These are phyloP conservation scores for Graphilbum ipis-grandicollis DNA, from an alignment of 2,329 filamentous ascomycete genomes.

Conservation along the genomic window DNA sequence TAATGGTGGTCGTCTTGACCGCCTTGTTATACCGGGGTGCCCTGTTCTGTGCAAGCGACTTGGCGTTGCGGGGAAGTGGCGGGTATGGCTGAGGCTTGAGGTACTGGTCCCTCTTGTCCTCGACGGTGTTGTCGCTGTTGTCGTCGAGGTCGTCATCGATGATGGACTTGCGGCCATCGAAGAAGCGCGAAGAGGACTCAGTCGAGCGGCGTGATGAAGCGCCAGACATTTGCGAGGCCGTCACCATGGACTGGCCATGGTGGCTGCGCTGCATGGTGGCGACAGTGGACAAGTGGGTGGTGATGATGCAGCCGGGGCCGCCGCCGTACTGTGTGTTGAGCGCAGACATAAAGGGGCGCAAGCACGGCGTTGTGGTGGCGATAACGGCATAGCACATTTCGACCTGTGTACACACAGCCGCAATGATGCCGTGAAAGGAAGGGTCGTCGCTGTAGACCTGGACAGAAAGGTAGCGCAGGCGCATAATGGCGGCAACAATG, in stretches of 20 bases:
- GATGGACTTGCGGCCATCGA: background rate
- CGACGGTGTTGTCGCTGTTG: background rate
- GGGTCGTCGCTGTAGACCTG: conserved; percentile 17
- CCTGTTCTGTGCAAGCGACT: background rate
- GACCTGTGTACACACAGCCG: conserved; percentile 19
- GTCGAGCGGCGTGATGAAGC: conserved; percentile 1
- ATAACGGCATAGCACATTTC: conserved; percentile 23
- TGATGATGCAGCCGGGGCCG: conserved; percentile 4
- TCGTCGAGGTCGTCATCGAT: background rate
- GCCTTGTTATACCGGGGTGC: too few species aligned
- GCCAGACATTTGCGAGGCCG: background rate
- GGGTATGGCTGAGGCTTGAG: too few species aligned
- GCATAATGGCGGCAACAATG: conserved; percentile 19
- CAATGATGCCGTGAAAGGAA: conserved; percentile 17
- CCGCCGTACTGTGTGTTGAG: conserved; percentile 16
- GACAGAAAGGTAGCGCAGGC: conserved; percentile 17
- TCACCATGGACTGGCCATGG: background rate
- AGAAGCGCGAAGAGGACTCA: conserved; percentile 3
- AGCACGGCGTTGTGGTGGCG: conserved; percentile 21
- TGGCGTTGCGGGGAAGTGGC: background rate
- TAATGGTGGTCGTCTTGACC: too few species aligned
- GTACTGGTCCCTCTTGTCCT: too few species aligned
- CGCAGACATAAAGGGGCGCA: conserved; percentile 24
- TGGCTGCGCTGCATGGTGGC: conserved; percentile 2
- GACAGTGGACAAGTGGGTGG: conserved; percentile 3